Evolutionary conservation across 768 basidiomycete species (phyloP).

Genomic region (Mycena galericulata): DNA sequence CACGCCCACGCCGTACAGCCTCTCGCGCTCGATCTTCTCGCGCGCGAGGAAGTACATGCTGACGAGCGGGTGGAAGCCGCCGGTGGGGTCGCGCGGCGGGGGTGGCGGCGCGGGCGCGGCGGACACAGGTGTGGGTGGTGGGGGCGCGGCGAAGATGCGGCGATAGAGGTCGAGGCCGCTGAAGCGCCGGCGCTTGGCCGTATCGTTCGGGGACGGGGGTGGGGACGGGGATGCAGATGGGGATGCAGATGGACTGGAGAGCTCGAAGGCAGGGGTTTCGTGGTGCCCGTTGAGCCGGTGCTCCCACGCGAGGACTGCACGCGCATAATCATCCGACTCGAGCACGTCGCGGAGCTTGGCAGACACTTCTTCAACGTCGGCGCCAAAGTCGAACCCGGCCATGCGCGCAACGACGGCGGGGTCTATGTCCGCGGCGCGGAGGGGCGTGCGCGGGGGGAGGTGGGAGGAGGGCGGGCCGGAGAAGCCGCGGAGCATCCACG

Average conservation of each 20-base stretch:
- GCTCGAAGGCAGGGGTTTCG: constrained; percentile 3
- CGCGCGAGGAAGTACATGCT: constrained; percentile 97
- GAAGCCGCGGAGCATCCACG: constrained; percentile 94
- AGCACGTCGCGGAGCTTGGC: constrained; percentile 83
- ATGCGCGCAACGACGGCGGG: constrained; percentile 85
- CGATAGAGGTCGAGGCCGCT: constrained; percentile 96
- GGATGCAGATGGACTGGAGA: background rate
- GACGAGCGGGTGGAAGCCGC: constrained; percentile 93
- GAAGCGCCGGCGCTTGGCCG: constrained; percentile 63
- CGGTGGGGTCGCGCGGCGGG: constrained; percentile 79
- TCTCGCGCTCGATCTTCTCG: constrained; percentile 95
- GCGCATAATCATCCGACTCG: constrained; percentile 80
- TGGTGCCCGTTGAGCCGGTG: constrained; percentile 56
- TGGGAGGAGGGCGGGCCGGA: constrained; percentile 83
- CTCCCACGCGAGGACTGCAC: constrained; percentile 85
- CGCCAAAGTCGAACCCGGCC: constrained; percentile 97
- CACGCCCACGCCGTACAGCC: constrained; percentile 76
- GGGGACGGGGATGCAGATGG: constrained; percentile 9
- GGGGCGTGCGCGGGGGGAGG: constrained; percentile 88
- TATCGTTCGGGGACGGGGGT: constrained; percentile 12
- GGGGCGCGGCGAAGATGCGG: constrained; percentile 80
- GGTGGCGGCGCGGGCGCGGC: constrained; percentile 41
- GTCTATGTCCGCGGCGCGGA: constrained; percentile 88
- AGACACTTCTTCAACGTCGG: constrained; percentile 76
- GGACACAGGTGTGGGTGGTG: constrained; percentile 40